Evolutionary conservation across 306 rosid genomes (phyloP), one percentile per base, ranked within the genome.

Genomic region (Mimosa pudica): DNA sequence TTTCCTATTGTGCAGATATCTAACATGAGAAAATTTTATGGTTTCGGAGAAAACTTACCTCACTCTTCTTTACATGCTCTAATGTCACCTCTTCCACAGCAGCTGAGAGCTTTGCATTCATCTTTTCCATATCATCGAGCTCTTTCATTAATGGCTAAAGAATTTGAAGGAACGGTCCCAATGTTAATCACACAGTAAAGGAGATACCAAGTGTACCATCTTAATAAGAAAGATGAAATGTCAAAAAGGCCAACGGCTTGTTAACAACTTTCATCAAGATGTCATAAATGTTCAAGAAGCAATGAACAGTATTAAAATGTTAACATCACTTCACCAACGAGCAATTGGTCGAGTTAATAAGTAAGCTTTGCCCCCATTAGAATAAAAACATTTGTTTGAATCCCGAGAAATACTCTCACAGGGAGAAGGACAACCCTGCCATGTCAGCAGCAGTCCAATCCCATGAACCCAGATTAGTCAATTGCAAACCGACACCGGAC

Each of bases 101-200:
- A 83, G 92, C 88, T 47, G 99, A 88, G 81, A 95, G 94, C 85
- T 88, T 91, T 48, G 92, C 90, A 44, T 95, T 95, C 44, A 91
- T 88, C 89, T 93, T 95, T 80, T 95, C 99, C 98, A 93, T 95
- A 83, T 95, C 99, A 76, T 95, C 98, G 14, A 95, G 98, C 89
- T 95, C 98, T 87, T 95, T 95, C 98, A 92, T 95, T 83, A 95
- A 83, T 66, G 96, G 89, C 99, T 95, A 78, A 36, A 64, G 62
- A n/a, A 81, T 74, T 20, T 74, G 30, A 74, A 51, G 65, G 70
- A 81, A 70, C 58, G 84, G 44, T 33, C 69, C 71, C 76, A 84
- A 62, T 61, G 48, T 79, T 32, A 85, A 80, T 77, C 74, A 81
- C 33, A 76, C 33, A 76, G 36, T 36, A 77, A 57, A 81, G 52